phyloP scores from a whole-genome alignment of 2,329 filamentous ascomycete genomes.

The Sporothrix globosa region DNA sequence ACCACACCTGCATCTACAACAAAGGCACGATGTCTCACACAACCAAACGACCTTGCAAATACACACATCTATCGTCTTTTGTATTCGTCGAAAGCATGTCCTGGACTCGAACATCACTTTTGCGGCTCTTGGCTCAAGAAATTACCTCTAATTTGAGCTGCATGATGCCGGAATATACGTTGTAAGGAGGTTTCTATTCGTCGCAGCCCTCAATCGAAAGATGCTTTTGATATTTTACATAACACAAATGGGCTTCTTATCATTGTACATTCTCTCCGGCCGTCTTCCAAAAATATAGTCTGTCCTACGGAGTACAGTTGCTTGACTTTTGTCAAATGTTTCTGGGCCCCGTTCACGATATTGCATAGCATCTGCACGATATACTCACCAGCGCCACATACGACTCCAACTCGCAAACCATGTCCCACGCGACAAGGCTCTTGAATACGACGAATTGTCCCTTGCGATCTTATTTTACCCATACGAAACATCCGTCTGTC shows the following conservation, averaged over 20 bases:
- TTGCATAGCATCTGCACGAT: neutral
- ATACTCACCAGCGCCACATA: neutral
- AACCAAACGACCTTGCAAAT: too few species aligned
- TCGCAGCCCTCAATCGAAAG: neutral
- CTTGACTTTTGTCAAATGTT: neutral
- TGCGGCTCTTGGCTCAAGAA: neutral
- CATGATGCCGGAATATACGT: neutral
- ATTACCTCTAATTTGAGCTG: slow-evolving; percentile 7
- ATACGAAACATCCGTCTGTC: neutral
- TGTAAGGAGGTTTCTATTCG: neutral
- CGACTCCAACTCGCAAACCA: neutral
- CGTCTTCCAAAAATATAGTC: neutral
- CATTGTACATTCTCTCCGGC: neutral
- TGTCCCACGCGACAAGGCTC: too few species aligned
- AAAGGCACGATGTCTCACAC: neutral
- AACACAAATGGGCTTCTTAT: neutral
- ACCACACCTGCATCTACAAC: neutral
- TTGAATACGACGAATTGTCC: neutral
- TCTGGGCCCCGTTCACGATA: neutral
- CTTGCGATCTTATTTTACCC: too few species aligned
- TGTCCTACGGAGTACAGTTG: neutral
- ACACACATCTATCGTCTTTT: neutral
- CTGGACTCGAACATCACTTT: neutral
- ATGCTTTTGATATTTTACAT: neutral
- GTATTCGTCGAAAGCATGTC: neutral